phyloP scores from a whole-genome alignment of 2,329 filamentous ascomycete species.

The Phialophora tarda region DNA sequence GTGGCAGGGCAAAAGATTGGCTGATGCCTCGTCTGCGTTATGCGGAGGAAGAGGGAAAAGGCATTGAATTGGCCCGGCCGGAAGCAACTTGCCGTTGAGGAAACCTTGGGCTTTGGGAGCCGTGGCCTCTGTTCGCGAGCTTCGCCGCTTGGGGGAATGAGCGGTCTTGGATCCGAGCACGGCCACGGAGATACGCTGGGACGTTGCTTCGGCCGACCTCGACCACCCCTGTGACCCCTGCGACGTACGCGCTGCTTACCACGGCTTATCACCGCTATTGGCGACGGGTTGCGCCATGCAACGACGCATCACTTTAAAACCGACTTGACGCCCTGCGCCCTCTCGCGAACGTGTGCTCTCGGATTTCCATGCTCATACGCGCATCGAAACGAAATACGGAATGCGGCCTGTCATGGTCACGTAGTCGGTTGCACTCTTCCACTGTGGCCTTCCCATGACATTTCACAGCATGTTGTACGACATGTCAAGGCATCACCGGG shows the following conservation, averaged over 20 bases:
- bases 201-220: conserved; percentile 14
- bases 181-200: not conserved
- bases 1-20: conserved; percentile 24
- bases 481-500: not conserved
- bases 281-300: not conserved
- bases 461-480: not conserved
- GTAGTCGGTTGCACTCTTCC: not conserved
- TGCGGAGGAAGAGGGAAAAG: conserved; percentile 3
- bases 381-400: not conserved
- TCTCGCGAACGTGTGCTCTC: not conserved
- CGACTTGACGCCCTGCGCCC: conserved; percentile 8
- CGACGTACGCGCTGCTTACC: not conserved
- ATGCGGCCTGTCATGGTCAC: not conserved
- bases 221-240: not conserved
- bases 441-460: not conserved
- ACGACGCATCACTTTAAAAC: conserved; percentile 4
- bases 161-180: conserved; percentile 1
- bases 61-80: conserved; percentile 21
- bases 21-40: conserved; percentile 19
- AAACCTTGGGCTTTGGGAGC: not conserved
- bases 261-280: conserved; percentile 4
- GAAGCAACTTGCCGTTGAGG: conserved; percentile 23
- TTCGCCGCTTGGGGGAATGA: conserved; percentile 9
- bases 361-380: not conserved
- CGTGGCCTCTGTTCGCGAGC: conserved; percentile 2